Evolutionary conservation across 768 basidiomycete genomes (phyloP).

Genomic region (Termitomyces heimii): DNA sequence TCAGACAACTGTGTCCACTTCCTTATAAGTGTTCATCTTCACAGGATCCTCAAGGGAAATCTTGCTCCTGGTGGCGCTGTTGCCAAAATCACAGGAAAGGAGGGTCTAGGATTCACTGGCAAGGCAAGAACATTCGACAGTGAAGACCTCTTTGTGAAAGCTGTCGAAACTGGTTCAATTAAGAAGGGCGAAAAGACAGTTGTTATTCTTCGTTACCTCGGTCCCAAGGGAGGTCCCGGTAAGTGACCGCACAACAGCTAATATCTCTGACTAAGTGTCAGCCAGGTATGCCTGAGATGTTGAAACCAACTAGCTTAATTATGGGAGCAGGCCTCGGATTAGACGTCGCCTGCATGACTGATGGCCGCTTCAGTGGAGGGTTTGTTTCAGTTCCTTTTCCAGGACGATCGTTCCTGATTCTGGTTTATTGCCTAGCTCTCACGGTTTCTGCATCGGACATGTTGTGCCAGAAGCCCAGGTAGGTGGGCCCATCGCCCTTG

Average conservation of each 20-base stretch:
- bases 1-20: constrained; percentile 8
- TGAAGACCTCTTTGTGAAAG: constrained; percentile 82
- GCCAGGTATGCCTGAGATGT: constrained; percentile 98
- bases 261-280: constrained; percentile 15
- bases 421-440: constrained; percentile 53
- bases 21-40: background rate
- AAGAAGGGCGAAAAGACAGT: constrained; percentile 97
- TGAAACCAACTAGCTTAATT: constrained; percentile 95
- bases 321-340: constrained; percentile 97
- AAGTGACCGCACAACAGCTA: constrained; percentile 26
- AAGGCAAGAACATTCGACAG: constrained; percentile 91
- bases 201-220: constrained; percentile 90
- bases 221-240: constrained; percentile 96
- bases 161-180: constrained; percentile 84
- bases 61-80: constrained; percentile 95
- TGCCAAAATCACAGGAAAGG: constrained; percentile 95
- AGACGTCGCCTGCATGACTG: constrained; percentile 95
- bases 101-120: constrained; percentile 84
- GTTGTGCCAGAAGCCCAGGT: constrained; percentile 95
- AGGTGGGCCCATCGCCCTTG: constrained; percentile 89
- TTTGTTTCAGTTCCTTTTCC: constrained; percentile 34
- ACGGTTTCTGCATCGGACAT: constrained; percentile 96
- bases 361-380: constrained; percentile 98
- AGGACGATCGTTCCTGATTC: constrained; percentile 10
- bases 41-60: constrained; percentile 85